Evolutionary conservation across 495 filamentous ascomycete species (phyloP), one percentile per base, ranked within the genome.

Genomic region (Hypoxylon perforatum): DNA sequence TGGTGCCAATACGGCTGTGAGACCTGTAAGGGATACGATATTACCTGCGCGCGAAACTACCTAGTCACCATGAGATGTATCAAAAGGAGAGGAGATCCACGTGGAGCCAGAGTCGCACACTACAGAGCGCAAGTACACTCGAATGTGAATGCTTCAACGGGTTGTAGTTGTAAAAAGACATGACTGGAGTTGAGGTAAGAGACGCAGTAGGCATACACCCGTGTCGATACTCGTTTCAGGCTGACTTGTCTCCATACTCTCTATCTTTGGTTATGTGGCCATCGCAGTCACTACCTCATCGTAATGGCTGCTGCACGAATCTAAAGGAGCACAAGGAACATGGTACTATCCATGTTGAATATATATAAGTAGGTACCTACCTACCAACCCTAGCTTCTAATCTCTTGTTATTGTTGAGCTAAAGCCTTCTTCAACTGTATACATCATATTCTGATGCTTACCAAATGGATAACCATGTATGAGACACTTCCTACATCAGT

Each of bases 61-160:
- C 45, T 21, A 52, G 51, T n/a, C n/a, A n/a, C n/a, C n/a, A n/a
- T n/a, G n/a, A n/a, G 22, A 51, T 28, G 42, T 52, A 49, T 61
- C 51, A 25, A 57, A 53, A 61, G 22, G 51, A 36, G 48, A 61
- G 22, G 51, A 36, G 23, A 44, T 55, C 50, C 14, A 22, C 12
- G 57, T 45, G 64, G 64, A 57, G 64, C 23, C 30, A n/a, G 28
- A 18, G 64, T 61, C 46, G 46, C 17, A 67, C 64, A 61, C 52
- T 33, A 18, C 19, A 35, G 36, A 36, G 57, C 48, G 47, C 57
- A 57, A 62, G 56, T 41, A 39, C 19, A 38, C 57, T 6, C 50
- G 10, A 23, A 9, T 38, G 11, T 33, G 44, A 35, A 42, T 23
- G n/a, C 42, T 39, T 49, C 15, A 35, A 44, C 17, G 12, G 53